phyloP scores from a whole-genome alignment of 345 rosid species.

The Citropsis articulata region DNA sequence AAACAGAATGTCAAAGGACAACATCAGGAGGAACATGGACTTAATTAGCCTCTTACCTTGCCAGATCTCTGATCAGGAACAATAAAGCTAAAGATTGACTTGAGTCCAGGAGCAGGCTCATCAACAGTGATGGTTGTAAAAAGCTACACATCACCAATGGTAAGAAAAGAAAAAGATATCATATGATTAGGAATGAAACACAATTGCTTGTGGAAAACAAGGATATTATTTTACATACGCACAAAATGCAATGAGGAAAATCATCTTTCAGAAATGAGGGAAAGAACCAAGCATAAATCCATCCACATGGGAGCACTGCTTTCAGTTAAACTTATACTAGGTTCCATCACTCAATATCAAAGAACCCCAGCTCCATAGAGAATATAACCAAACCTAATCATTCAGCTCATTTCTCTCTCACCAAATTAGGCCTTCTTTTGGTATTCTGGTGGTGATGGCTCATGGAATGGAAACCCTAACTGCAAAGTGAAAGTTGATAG shows the following conservation, averaged over 20 bases:
- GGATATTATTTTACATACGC: neutral
- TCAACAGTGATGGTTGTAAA: slow-evolving; percentile 79
- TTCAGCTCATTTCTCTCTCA: neutral
- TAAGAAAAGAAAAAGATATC: neutral
- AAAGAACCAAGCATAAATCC: neutral
- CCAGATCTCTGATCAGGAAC: slow-evolving; percentile 96
- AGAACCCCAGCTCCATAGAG: neutral
- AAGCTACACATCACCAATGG: slow-evolving; percentile 43
- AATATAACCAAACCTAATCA: neutral
- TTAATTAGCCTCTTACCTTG: slow-evolving; percentile 46
- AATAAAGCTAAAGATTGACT: slow-evolving; percentile 74
- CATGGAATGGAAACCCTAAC: neutral
- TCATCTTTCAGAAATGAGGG: neutral
- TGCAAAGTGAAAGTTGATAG: neutral
- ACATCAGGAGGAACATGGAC: neutral
- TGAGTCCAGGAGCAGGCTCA: slow-evolving; percentile 88
- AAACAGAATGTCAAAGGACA: neutral
- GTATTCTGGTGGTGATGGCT: neutral
- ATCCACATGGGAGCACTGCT: neutral
- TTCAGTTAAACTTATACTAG: neutral
- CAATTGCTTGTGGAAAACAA: neutral
- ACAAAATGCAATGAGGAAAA: neutral
- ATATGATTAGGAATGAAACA: neutral
- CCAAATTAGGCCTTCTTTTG: neutral
- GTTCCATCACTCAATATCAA: neutral